phyloP scores from a whole-genome alignment of 768 basidiomycete genomes.

The Kwoniella sp. region DNA sequence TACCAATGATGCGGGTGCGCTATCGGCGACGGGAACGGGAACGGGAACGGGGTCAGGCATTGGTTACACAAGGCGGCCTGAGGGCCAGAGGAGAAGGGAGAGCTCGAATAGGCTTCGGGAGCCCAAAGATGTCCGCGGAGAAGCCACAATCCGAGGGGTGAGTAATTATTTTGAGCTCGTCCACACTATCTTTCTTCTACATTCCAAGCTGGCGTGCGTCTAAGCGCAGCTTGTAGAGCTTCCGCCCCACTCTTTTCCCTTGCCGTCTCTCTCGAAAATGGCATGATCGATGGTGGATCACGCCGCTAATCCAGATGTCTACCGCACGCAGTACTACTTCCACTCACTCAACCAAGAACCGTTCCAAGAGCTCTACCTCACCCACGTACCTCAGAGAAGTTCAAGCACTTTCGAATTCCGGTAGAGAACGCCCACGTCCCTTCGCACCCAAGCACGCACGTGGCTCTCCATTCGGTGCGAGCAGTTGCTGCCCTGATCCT shows the following conservation, averaged over 20 bases:
- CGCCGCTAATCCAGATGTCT: conserved; percentile 8
- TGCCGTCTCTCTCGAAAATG: no score
- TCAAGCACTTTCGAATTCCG: conserved; percentile 86
- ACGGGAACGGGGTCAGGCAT: background rate
- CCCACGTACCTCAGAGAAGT: conserved; percentile 72
- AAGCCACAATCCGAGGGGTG: conserved; percentile 46
- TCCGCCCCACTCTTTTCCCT: no score
- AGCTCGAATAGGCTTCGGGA: conserved; percentile 25
- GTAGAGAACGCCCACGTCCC: no score
- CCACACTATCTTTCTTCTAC: background rate
- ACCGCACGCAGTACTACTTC: conserved; percentile 71
- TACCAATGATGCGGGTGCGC: conserved; percentile 4
- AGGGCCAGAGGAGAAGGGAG: conserved; percentile 27
- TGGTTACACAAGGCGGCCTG: conserved; percentile 1
- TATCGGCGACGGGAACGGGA: no score
- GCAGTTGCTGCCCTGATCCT: no score
- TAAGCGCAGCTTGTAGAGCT: no score
- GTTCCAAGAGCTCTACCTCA: conserved; percentile 84
- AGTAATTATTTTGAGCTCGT: conserved; percentile 19
- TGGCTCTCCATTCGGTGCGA: no score
- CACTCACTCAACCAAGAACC: conserved; percentile 60
- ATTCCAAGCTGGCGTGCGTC: background rate
- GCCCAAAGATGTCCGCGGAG: conserved; percentile 57
- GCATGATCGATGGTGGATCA: no score
- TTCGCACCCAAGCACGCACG: no score